Conservation (phyloP, 805 yeast species). For the Citeromyces nyonsensis region DNA sequence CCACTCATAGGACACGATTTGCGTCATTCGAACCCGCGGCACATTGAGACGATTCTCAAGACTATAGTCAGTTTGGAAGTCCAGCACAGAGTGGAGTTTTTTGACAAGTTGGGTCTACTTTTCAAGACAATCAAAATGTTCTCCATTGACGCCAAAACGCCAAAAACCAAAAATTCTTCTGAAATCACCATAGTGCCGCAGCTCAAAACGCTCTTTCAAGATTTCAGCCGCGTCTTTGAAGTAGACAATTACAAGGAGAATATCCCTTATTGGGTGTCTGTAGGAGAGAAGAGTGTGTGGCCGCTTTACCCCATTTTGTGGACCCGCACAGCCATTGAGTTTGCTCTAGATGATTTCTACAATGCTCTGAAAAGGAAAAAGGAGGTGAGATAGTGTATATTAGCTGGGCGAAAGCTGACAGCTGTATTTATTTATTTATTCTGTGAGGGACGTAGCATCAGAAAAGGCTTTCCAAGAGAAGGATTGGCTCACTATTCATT, state of each 20-base stretch:
- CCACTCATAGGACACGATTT: constrained; percentile 77
- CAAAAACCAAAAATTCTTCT: constrained; percentile 44
- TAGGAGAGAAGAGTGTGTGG: constrained; percentile 92
- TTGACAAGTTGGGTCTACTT: constrained; percentile 66
- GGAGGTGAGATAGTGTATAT: background rate
- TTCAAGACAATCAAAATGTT: constrained; percentile 57
- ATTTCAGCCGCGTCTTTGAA: constrained; percentile 66
- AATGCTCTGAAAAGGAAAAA: constrained; percentile 14
- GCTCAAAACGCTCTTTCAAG: constrained; percentile 50
- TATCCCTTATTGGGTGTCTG: constrained; percentile 76
- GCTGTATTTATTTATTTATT: no score
- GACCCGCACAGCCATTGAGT: constrained; percentile 84
- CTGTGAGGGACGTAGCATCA: no score
- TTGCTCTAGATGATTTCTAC: constrained; percentile 67
- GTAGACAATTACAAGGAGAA: constrained; percentile 55
- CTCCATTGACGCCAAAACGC: constrained; percentile 79
- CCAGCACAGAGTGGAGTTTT: constrained; percentile 68
- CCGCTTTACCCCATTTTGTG: constrained; percentile 72
- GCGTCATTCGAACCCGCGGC: constrained; percentile 35
- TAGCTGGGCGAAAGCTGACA: no score
- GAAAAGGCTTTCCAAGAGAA: background rate
- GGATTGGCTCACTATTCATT: no score
- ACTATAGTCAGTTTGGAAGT: constrained; percentile 61
- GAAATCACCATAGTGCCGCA: constrained; percentile 90
- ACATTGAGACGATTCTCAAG: constrained; percentile 15